Base-by-base conservation (phyloP, 371 early-diverging fungal species). In the Umbelopsis sp. region DNA sequence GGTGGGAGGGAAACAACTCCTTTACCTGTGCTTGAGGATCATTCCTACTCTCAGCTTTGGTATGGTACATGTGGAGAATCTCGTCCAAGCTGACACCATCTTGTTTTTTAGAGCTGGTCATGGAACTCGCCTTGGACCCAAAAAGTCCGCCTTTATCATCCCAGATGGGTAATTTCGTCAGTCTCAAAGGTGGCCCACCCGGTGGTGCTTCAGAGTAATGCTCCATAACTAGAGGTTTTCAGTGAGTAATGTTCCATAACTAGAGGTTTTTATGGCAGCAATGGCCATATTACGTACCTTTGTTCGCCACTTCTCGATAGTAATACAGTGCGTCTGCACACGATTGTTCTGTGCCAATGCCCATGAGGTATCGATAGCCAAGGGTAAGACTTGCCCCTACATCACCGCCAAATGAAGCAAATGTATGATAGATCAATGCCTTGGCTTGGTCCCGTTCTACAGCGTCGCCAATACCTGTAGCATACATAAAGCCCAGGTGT, bases 401-500 rank as follows among this genome's bases (percentile, higher is more conserved):
- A 66, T 94, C 87, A 12, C 87, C 88, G 5, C 89, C 91, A 44
- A 86, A 72, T 0, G 96, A 95, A 1, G 98, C 94, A 81, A 97
- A 92, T 14, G 91, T 91, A 65, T 90, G 90, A 74, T 96, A 94
- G 11, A 96, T 70, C 8, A 92, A 71, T 9, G 95, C 94, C 80
- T 84, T 80, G 24, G 85, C 89, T 70, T 89, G 88, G 70, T 90
- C 86, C 16, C 87, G 67, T 71, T 84, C 74, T 12, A 89, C 90
- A 4, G 76, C 82, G 57, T 87, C 78, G 11, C 96, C 97, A 44
- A 97, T 72, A 1, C 97, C 97, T 0, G 96, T 93, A 3, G 97
- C 89, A 75, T 96, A 91, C 78, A 95, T 88, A 67, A 95, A 86
- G 8, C 97, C 98, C 7, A 96, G 75, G 85, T 92, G 91, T 44